A percentile compares a stretch with the other conserved stretches of the same genome.
These are phyloP conservation scores for Neofusicoccum parvum DNA, from an alignment of 2,329 filamentous ascomycete genomes.

Conservation along the genomic window DNA sequence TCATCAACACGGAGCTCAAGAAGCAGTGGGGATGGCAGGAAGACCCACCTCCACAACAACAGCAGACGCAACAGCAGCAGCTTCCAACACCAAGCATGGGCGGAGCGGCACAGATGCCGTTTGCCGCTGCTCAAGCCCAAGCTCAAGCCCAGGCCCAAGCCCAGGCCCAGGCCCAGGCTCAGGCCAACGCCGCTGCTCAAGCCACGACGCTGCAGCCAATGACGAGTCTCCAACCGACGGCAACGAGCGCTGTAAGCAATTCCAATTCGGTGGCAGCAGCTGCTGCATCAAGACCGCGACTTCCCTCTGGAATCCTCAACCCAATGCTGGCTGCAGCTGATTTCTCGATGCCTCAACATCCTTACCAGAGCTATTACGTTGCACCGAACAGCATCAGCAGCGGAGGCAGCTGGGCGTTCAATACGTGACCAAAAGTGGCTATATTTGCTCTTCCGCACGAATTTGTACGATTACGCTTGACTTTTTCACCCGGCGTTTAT, in stretches of 20 bases:
- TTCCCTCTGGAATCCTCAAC: conserved; percentile 62
- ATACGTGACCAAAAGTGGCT: neutral
- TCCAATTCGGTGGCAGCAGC: conserved; percentile 26
- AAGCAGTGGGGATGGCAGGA: conserved; percentile 76
- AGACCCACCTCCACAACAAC: conserved; percentile 39
- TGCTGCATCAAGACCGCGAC: conserved; percentile 30
- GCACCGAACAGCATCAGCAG: conserved; percentile 59
- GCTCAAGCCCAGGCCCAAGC: neutral
- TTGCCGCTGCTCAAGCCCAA: conserved; percentile 1
- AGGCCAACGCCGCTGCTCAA: conserved; percentile 4
- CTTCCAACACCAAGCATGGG: conserved; percentile 20
- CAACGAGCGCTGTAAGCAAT: neutral
- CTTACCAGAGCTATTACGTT: conserved; percentile 80
- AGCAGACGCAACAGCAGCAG: conserved; percentile 34
- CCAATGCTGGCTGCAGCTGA: conserved; percentile 72
- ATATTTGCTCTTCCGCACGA: no score
- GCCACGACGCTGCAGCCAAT: conserved; percentile 15
- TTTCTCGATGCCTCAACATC: conserved; percentile 76
- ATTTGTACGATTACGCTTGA: no score
- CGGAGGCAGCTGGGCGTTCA: conserved; percentile 11
- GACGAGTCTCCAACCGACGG: neutral
- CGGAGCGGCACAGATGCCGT: conserved; percentile 20
- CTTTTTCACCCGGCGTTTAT: no score
- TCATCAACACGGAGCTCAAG: conserved; percentile 72
- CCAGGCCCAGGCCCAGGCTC: neutral